Percentiles rank a stretch among this genome's conserved stretches.
phyloP scores from a whole-genome alignment of 2,329 filamentous ascomycete genomes.

The Xylariaceae sp. region DNA sequence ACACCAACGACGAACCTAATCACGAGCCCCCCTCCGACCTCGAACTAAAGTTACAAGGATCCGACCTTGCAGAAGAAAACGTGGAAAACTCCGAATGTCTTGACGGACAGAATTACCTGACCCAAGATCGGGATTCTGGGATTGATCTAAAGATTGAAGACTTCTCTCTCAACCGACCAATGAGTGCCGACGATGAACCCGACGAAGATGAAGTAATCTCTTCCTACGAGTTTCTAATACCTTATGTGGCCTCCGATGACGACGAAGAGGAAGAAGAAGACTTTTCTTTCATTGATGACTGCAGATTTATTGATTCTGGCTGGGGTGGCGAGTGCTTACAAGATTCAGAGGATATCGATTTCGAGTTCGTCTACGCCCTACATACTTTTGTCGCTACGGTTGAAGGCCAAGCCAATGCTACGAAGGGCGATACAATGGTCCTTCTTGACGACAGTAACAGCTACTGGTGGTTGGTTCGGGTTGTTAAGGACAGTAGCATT shows the following conservation, averaged over 20 bases:
- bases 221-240: slow-evolving; percentile 47
- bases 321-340: slow-evolving; percentile 88
- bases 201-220: slow-evolving; percentile 41
- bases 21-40: slow-evolving; percentile 22
- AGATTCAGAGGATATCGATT: slow-evolving; percentile 97
- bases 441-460: slow-evolving; percentile 98
- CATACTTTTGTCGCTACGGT: slow-evolving; percentile 98
- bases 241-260: slow-evolving; percentile 66
- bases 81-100: slow-evolving; percentile 13
- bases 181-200: slow-evolving; percentile 20
- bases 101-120: slow-evolving; percentile 7
- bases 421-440: slow-evolving; percentile 98
- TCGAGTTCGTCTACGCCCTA: slow-evolving; percentile 98
- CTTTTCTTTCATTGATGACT: slow-evolving; percentile 58
- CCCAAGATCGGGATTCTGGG: slow-evolving; percentile 24
- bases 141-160: slow-evolving; percentile 32
- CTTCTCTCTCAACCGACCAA: slow-evolving; percentile 24
- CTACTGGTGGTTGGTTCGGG: slow-evolving; percentile 98
- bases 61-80: slow-evolving; percentile 18
- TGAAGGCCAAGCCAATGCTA: slow-evolving; percentile 97
- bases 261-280: slow-evolving; percentile 73
- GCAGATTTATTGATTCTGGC: slow-evolving; percentile 72
- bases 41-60: slow-evolving; percentile 24
- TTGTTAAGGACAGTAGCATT: slow-evolving; percentile 98
- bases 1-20: slow-evolving; percentile 40